phyloP scores from a whole-genome alignment of 768 basidiomycete genomes.

The Kwoniella dendrophila region DNA sequence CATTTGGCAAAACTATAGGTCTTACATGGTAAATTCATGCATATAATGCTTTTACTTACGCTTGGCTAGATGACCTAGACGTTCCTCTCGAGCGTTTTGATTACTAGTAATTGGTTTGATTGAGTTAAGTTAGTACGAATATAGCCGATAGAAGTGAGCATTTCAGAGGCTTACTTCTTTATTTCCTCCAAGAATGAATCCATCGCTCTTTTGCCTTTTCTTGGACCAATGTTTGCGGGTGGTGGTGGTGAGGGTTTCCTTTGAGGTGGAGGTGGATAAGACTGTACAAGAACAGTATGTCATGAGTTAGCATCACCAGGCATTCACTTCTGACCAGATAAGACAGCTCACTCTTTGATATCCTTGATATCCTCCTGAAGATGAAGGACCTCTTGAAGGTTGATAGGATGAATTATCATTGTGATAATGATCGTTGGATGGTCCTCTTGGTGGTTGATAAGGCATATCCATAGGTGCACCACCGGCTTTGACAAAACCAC shows the following conservation, averaged over 20 bases:
- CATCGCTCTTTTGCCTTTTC: slow-evolving; percentile 95
- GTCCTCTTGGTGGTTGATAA: slow-evolving; percentile 8
- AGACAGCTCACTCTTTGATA: not conserved
- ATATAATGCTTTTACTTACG: slow-evolving; percentile 27
- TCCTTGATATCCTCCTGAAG: slow-evolving; percentile 31
- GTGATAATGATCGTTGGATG: not conserved
- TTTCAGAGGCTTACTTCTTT: slow-evolving; percentile 66
- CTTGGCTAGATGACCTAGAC: slow-evolving; percentile 60
- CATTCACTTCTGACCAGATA: not conserved
- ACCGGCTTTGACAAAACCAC: slow-evolving; percentile 55
- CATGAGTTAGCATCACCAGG: not conserved
- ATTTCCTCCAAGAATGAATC: slow-evolving; percentile 95
- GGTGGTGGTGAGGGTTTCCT: slow-evolving; percentile 63
- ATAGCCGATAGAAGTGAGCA: not conserved
- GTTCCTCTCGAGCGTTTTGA: slow-evolving; percentile 85
- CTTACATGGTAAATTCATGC: not conserved
- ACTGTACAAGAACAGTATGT: not conserved
- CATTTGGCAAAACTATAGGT: not conserved
- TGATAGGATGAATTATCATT: not conserved
- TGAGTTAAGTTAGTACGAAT: not conserved
- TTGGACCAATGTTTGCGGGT: slow-evolving; percentile 60
- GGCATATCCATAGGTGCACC: slow-evolving; percentile 34
- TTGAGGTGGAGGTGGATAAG: slow-evolving; percentile 2
- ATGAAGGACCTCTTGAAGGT: slow-evolving; percentile 27
- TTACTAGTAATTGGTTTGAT: slow-evolving; percentile 64